phyloP scores from a whole-genome alignment of 768 basidiomycete genomes.

The Mycena indigotica region DNA sequence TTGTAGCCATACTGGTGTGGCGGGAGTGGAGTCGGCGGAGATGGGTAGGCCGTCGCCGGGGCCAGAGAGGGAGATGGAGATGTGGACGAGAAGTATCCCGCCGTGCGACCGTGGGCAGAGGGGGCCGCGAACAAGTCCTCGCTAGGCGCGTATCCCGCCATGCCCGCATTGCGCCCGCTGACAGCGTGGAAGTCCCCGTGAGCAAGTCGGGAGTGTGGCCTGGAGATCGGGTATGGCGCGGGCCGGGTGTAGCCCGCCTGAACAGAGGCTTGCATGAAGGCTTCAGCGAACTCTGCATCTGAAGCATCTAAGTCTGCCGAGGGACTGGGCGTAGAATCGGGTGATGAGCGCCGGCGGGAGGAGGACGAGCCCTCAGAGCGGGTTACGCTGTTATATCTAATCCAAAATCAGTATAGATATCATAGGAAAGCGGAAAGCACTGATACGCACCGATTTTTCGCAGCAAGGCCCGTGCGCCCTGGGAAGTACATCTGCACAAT shows the following conservation, averaged over 20 bases:
- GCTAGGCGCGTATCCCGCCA: not conserved
- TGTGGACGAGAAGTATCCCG: not conserved
- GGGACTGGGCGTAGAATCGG: not conserved
- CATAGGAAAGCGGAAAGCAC: not conserved
- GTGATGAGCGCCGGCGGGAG: not conserved
- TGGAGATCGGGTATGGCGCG: not conserved
- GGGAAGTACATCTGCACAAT: slow-evolving; percentile 65
- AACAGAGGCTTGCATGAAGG: not conserved
- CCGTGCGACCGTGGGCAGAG: too few relatives aligned
- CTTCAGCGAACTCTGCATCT: not conserved
- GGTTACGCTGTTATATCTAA: not conserved
- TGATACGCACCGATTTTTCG: slow-evolving; percentile 54
- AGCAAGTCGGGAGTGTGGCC: not conserved
- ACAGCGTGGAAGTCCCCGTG: not conserved
- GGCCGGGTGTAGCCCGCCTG: not conserved
- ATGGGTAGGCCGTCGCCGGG: not conserved
- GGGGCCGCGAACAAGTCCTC: not conserved
- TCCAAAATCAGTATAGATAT: not conserved
- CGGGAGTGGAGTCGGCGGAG: not conserved
- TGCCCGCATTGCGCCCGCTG: not conserved
- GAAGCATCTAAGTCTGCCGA: not conserved
- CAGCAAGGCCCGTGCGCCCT: slow-evolving; percentile 58
- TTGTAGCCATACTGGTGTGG: not conserved
- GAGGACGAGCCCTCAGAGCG: not conserved
- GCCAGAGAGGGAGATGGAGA: not conserved